Base-by-base conservation (phyloP, 2,329 filamentous ascomycete genomes). In the Cryphonectria parasitica region DNA sequence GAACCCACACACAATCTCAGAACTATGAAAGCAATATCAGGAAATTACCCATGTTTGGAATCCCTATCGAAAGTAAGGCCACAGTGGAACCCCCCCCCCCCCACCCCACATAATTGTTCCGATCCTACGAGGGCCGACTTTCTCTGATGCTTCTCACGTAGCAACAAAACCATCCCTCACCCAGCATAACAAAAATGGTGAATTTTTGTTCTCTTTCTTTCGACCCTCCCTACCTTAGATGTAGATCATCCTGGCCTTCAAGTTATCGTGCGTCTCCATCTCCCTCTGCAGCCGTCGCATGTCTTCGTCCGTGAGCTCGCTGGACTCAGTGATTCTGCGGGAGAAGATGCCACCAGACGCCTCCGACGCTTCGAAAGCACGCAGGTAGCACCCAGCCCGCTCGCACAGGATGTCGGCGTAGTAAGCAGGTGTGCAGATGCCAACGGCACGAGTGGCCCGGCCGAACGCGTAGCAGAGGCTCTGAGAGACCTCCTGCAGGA, bases 381-480 rank as follows among this genome's bases (percentile, higher is more conserved):
- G 45, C 1, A 95, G 84, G 77, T 97, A 95, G 19, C 86, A 86
- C 0, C 94, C 85, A 0, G 92, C 91, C 3, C 94, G 87, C 73
- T 93, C 92, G 77, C 93, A 96, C 1, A 95, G 87, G 36, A 97
- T 84, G 78, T 97, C 94, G 0, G 95, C 94, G 77, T 97, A 97
- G 83, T 97, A 97, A 0, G 94, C 94, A 0, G 94, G 93, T 0
- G 95, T 93, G 75, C 92, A 96, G 74, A 97, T 89, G 76, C 91
- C 93, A 61, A 97, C 93, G 0, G 94, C 91, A 79, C 94, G 95
- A 22, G 93, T 96, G 0, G 94, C 93, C 3, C 95, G 89, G 13
- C 92, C 93, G 76, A 92, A 97, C 0, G 93, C 83, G 78, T 97
- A 95, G 80, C 93, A 96, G 77, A 97, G 84, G 67, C 92, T 89